Base-by-base conservation (phyloP, 2,329 filamentous ascomycete genomes). In the Pseudogymnoascus sp. region DNA sequence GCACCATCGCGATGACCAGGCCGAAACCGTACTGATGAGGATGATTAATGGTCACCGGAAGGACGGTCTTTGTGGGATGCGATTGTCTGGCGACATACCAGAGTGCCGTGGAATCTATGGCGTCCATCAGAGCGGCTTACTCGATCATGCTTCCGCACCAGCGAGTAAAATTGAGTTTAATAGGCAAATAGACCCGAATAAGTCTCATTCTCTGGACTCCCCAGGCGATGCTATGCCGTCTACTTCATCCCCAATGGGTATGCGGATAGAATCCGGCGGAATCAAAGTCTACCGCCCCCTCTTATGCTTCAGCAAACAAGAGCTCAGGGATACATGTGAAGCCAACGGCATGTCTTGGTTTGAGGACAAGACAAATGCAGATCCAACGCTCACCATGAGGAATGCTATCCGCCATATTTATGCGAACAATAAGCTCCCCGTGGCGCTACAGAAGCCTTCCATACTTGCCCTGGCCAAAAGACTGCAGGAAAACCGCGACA, bases 1-100 rank as follows among this genome's bases (percentile, higher is more conserved):
- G 3, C 95, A 99, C 72, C 95, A 99, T 73, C 80, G 83, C 66
- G 93, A 97, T 70, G 95, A 99, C 70, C 91, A 95, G 71, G 89
- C 92, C 63, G 95, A 99, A 77, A 97, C 93, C 0, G 81, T 96
- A 3, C 76, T 98, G 59, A 89, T 92, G 86, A 84, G 95, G 43
- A 75, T 98, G 37, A 75, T 88, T 7, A 79, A 80, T 2, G 86
- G 88, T 0, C 89, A 91, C 69, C 78, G 83, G 2, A 83, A 84
- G n/a, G 78, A 82, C n/a, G 92, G 90, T 0, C 78, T 96, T 31
- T 78, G 81, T 14, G 91, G 89, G 3, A 95, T 96, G 69, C 81
- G 80, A 8, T 69, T 78, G 2, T 78, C 83, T 16, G 80, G 83
- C 28, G 83, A 84, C 50, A 91, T 97, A n/a, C 93, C 93, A 1